These are phyloP conservation scores for Diaporthe helianthi DNA, from an alignment of 2,329 filamentous ascomycete species.

Conservation along the genomic window DNA sequence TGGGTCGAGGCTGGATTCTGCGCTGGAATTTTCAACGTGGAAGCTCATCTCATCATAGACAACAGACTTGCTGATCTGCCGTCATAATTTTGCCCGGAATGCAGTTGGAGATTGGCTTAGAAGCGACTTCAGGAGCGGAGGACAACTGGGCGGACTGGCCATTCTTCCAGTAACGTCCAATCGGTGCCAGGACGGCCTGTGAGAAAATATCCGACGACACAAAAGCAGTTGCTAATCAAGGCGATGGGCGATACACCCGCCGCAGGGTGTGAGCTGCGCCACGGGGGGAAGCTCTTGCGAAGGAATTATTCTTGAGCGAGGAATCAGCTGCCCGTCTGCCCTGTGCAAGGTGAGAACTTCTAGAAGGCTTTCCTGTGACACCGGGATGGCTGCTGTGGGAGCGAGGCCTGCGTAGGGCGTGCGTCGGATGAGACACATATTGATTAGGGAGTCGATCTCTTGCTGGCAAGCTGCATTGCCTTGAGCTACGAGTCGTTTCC, in stretches of 20 bases:
- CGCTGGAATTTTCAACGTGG: not conserved
- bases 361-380: constrained; percentile 16
- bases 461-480: constrained; percentile 1
- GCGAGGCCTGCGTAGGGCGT: constrained; percentile 1
- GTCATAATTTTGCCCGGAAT: not conserved
- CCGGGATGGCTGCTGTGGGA: constrained; percentile 6
- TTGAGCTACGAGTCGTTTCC: not conserved
- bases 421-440: not conserved
- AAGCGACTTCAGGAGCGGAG: not conserved
- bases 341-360: constrained; percentile 15
- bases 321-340: not conserved
- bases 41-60: not conserved
- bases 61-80: not conserved
- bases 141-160: not conserved
- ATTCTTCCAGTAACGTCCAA: not conserved
- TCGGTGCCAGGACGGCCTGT: not conserved
- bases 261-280: not conserved
- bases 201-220: constrained; percentile 2
- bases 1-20: constrained; percentile 9
- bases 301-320: constrained; percentile 5
- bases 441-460: not conserved
- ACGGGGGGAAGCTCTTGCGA: not conserved
- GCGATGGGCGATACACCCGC: not conserved
- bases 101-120: not conserved
- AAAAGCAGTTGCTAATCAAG: not conserved